Conservation (phyloP, 2,329 filamentous ascomycete genomes). For the Penicillium paneum region DNA sequence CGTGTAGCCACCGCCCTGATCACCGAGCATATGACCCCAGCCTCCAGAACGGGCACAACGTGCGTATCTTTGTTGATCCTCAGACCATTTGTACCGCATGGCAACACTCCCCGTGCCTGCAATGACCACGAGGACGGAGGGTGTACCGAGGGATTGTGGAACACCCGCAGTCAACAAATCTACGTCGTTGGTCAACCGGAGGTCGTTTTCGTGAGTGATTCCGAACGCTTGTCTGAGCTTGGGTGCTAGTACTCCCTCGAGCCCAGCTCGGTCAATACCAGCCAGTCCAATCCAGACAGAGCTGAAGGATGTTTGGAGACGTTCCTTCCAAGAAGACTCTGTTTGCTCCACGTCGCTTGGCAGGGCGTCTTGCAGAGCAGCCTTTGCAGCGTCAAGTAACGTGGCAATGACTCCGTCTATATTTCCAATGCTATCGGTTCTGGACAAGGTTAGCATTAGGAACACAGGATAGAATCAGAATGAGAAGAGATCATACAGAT, state of each 20-base stretch:
- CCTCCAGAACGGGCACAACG: constrained; percentile 41
- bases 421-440: constrained; percentile 18
- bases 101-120: constrained; percentile 46
- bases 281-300: constrained; percentile 43
- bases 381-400: constrained; percentile 21
- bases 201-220: constrained; percentile 13
- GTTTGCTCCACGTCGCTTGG: background rate
- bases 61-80: constrained; percentile 13
- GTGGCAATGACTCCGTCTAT: constrained; percentile 27
- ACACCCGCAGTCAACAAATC: constrained; percentile 37
- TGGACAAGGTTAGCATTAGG: constrained; percentile 1
- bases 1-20: constrained; percentile 45
- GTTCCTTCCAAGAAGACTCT: constrained; percentile 2
- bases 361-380: constrained; percentile 12
- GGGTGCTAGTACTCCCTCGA: constrained; percentile 27
- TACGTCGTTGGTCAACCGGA: constrained; percentile 42
- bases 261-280: constrained; percentile 39
- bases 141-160: constrained; percentile 7
- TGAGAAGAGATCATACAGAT: constrained; percentile 33
- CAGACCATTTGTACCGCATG: constrained; percentile 36
- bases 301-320: constrained; percentile 20
- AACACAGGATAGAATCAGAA: too few species aligned
- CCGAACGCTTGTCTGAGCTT: constrained; percentile 30
- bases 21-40: constrained; percentile 46
- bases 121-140: constrained; percentile 37